phyloP scores from a whole-genome alignment of 2,329 filamentous ascomycete species.

The Alternaria sp. region DNA sequence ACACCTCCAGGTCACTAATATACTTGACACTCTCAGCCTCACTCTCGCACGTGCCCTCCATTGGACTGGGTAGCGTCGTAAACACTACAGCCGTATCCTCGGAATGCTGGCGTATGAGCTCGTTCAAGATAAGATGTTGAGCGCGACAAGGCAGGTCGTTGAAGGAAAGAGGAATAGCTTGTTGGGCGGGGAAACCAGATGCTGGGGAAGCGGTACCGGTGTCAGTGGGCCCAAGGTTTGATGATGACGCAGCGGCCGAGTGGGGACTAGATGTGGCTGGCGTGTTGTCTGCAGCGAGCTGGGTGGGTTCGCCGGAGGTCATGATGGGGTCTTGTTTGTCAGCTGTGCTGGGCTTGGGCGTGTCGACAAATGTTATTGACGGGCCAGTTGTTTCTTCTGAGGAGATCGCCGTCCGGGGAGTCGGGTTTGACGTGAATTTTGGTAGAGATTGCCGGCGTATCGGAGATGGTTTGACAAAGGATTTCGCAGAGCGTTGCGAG shows the following conservation, averaged over 20 bases:
- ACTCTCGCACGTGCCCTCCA: constrained; percentile 77
- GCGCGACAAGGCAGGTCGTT: constrained; percentile 86
- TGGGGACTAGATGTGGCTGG: not conserved
- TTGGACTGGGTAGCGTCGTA: constrained; percentile 82
- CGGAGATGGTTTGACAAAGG: constrained; percentile 56
- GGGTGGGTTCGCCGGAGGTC: constrained; percentile 9
- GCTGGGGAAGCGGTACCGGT: constrained; percentile 27
- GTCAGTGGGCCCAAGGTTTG: not conserved
- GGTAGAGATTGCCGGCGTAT: constrained; percentile 64
- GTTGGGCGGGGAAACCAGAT: constrained; percentile 64
- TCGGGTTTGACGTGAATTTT: constrained; percentile 76
- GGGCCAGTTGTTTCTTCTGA: constrained; percentile 70
- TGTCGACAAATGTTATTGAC: constrained; percentile 77
- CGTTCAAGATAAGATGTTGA: constrained; percentile 87
- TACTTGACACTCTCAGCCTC: constrained; percentile 77
- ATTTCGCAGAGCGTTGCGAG: constrained; percentile 36
- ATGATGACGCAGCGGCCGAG: constrained; percentile 3
- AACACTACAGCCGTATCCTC: constrained; percentile 76
- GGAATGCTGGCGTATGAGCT: constrained; percentile 69
- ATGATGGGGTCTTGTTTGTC: constrained; percentile 34
- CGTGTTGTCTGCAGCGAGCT: constrained; percentile 1
- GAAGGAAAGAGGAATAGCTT: constrained; percentile 77
- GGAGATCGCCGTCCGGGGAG: constrained; percentile 74
- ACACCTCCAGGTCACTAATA: constrained; percentile 78
- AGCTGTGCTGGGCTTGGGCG: constrained; percentile 33